These are phyloP conservation scores for Cynara cardunculus DNA, from an alignment of 129 eudicot species.

Conservation along the genomic window DNA sequence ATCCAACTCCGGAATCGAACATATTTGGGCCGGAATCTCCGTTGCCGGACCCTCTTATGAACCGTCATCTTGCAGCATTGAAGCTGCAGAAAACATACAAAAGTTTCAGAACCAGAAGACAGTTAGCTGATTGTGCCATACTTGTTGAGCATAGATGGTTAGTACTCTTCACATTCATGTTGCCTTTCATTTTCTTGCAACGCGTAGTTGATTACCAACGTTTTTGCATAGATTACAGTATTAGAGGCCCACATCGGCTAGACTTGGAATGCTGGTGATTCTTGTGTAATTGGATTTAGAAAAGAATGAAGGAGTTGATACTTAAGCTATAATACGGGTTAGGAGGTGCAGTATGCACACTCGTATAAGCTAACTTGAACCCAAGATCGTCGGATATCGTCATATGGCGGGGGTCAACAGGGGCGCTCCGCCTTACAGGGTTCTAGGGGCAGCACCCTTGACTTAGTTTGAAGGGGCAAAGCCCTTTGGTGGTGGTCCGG, in stretches of 20 bases:
- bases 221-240: background rate
- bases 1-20: constrained; percentile 4
- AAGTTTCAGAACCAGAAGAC: constrained; percentile 80
- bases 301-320: too few relatives aligned
- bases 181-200: background rate
- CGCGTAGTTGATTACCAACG: background rate
- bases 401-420: too few relatives aligned
- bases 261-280: background rate
- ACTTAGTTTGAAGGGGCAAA: too few relatives aligned
- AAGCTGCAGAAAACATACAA: constrained; percentile 81
- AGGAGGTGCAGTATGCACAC: too few relatives aligned
- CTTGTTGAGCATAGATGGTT: constrained; percentile 84
- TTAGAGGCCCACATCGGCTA: background rate
- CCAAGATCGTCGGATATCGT: too few relatives aligned
- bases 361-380: too few relatives aligned
- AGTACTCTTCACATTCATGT: background rate
- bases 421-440: too few relatives aligned
- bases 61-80: constrained; percentile 55
- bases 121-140: constrained; percentile 85
- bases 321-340: too few relatives aligned
- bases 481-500: too few relatives aligned
- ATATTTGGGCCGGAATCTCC: constrained; percentile 18
- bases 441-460: too few relatives aligned
- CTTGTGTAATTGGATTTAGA: background rate
- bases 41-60: constrained; percentile 18